phyloP scores from a whole-genome alignment of 208 protist species.

The Acanthamoeba castellanii region DNA sequence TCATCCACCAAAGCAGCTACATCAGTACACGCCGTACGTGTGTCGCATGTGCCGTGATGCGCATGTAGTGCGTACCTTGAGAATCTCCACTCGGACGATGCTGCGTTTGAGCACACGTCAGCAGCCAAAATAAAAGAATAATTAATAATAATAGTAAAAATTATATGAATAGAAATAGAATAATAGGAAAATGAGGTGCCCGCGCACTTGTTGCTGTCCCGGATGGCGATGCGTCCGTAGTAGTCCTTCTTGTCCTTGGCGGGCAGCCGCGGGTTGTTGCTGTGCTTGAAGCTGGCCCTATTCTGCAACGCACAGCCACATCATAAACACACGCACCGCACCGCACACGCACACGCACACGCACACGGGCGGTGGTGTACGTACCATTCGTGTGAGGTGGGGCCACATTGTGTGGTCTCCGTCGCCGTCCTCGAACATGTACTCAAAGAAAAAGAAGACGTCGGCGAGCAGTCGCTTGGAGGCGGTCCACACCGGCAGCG shows the following conservation, averaged over 20 bases:
- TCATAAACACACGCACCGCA: no score
- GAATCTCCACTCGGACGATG: constrained; percentile 39
- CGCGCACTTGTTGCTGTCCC: not conserved
- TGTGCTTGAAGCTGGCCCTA: constrained; percentile 6
- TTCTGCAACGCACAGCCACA: not conserved
- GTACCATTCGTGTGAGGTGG: constrained; percentile 17
- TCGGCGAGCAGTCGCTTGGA: constrained; percentile 16
- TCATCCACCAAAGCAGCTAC: no score
- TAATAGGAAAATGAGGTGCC: not conserved
- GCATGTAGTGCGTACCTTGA: not conserved
- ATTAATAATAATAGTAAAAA: no score
- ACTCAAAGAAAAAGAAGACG: constrained; percentile 67
- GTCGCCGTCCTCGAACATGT: constrained; percentile 41
- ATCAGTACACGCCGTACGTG: no score
- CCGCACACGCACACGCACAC: not conserved
- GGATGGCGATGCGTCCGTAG: constrained; percentile 27
- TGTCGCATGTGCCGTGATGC: no score
- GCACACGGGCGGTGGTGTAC: not conserved
- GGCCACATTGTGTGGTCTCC: not conserved
- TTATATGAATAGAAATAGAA: no score
- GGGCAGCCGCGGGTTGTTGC: constrained; percentile 54
- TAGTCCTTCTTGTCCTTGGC: constrained; percentile 23
- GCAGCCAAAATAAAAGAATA: no score
- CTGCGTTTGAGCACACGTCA: no score
- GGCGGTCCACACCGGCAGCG: constrained; percentile 25